Base-by-base conservation (phyloP, 129 eudicot species). In the Lactuca saligna region DNA sequence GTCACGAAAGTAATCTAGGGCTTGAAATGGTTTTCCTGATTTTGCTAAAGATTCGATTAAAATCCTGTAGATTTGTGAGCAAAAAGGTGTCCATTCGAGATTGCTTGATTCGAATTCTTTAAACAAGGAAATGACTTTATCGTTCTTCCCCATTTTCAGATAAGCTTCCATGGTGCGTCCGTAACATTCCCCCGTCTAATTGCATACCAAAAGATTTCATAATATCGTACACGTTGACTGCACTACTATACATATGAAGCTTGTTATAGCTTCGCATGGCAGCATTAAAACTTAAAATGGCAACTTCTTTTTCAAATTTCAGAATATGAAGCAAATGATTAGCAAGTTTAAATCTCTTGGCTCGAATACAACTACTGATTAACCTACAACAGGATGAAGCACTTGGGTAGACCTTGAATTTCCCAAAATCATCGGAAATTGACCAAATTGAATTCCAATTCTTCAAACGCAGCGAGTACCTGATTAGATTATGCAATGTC, bases 261-360 rank as follows among this genome's bases (percentile, higher is more conserved):
- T 89, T 86, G 57, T 93, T 93, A 77, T 79, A 93, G 51, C 92
- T 87, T 78, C 79, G 85, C 83, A 93, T 82, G 16, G 98, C 97
- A 3, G 88, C 63, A 70, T 84, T 86, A 46, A 83, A 83, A 31
- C 85, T 88, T 64, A 67, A 67, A 73, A 80, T 76, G 46, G 89
- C 84, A 65, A 84, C 73, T 41, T 73, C 76, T 73, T 70, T 54
- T 57, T 85, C 85, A 38, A 10, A 12, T 75, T 69, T 75, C 20
- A 85, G 72, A 44, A 83, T 38, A 7, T 83, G 72, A 14, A 93
- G 77, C 33, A 89, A 63, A 54, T 63, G 68, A 73, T 82, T 66
- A 54, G 79, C 90, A 76, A 87, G 74, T 72, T 79, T 87, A 17
- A 93, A 81, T 68, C 92, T 87, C 49, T 92, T 85, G 17, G 84